These are phyloP conservation scores for Penicillium sp. DNA, from an alignment of 2,329 filamentous ascomycete species.

Conservation along the genomic window DNA sequence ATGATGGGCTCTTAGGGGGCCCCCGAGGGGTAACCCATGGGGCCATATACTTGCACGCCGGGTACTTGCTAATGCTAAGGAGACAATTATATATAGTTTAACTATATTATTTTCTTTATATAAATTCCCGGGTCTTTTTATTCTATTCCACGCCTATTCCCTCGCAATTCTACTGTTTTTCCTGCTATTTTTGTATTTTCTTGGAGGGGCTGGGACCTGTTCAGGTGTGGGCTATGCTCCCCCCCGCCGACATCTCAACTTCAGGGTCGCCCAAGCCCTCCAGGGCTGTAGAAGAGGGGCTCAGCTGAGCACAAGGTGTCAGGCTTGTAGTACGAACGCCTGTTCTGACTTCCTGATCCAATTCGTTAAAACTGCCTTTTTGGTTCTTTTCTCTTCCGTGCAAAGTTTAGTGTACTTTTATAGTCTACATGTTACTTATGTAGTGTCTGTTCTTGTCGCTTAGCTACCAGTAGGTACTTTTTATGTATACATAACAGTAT, in stretches of 20 bases:
- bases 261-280: slow-evolving; percentile 2
- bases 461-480: neutral
- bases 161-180: neutral
- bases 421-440: neutral
- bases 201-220: neutral
- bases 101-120: neutral
- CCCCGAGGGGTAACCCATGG: neutral
- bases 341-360: neutral
- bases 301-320: neutral
- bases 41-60: neutral
- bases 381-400: neutral
- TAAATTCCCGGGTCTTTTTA: neutral
- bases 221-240: neutral
- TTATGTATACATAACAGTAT: neutral
- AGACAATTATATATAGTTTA: neutral
- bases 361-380: neutral
- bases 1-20: neutral
- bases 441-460: neutral
- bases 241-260: slow-evolving; percentile 1
- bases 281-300: neutral
- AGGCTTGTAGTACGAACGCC: slow-evolving; percentile 1
- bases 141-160: neutral
- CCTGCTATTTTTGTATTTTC: neutral
- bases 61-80: neutral
- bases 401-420: neutral